Evolutionary conservation across 306 rosid genomes (phyloP), one percentile per base, ranked within the genome.

Genomic region (Malus sylvestris): DNA sequence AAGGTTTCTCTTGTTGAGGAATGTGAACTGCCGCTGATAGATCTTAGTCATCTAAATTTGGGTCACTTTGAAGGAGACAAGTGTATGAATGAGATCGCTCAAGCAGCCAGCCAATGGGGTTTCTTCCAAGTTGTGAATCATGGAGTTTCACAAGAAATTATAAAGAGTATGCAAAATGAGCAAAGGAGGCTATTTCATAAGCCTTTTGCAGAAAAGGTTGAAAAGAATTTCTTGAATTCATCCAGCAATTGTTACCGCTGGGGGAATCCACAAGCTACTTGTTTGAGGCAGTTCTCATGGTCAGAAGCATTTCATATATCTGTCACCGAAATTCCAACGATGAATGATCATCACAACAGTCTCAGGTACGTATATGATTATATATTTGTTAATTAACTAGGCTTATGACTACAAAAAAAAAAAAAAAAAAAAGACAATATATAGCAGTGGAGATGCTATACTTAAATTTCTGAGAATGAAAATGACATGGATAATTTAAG

Each of bases 101-200:
- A 73, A 70, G 98, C 96, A 0, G 89, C 94, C 2, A 83, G 49
- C 16, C 71, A 68, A 10, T 89, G 93, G 94, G 98, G 98, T 45
- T 85, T 93, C 71, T 93, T 93, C 65, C 94, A 89, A 74, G 81
- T 90, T 64, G 77, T 86, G 30, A 90, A 90, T 72, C 98, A 93
- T 76, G 95, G 96, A 40, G 46, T 90, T 76, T 44, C 89, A 10
- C 80, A 81, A 58, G 80, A 85, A 52, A 42, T 69, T 33, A 80
- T 89, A 20, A 75, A 79, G 57, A 83, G 44, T 53, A 57, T 93
- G 77, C 29, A 59, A 75, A 27, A 33, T 45, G 91, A 89, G 80
- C 86, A 85, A 74, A 80, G 23, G 81, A 68, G 76, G 75, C 63
- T 88, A 18, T 93, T 93, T 68, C 81, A 60, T 60, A 70, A 55